A percentile compares a stretch with the other conserved stretches of the same genome.
phyloP scores from a whole-genome alignment of 2,329 filamentous ascomycete genomes.

The Lasiodiplodia gonubiensis region DNA sequence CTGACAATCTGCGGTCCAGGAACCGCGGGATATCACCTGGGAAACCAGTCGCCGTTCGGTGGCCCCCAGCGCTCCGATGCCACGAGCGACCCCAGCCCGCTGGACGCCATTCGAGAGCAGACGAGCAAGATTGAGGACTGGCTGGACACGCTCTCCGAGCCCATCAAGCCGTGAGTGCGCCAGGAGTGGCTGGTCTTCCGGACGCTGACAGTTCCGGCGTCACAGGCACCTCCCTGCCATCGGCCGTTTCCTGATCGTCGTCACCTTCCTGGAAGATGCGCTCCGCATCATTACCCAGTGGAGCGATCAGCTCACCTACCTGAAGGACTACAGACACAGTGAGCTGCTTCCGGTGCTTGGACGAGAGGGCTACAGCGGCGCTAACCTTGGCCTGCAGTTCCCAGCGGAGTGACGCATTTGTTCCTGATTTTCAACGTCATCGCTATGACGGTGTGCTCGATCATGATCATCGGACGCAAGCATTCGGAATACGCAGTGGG shows the following conservation, averaged over 20 bases:
- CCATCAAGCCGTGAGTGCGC: slow-evolving; percentile 84
- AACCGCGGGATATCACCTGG: slow-evolving; percentile 81
- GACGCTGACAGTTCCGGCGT: slow-evolving; percentile 34
- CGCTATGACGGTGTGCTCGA: slow-evolving; percentile 82
- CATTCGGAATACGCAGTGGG: slow-evolving; percentile 91
- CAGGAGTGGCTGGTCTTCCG: neutral
- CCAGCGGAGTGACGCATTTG: slow-evolving; percentile 83
- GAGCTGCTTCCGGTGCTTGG: slow-evolving; percentile 50
- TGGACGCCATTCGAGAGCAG: slow-evolving; percentile 90
- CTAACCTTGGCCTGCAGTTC: slow-evolving; percentile 64
- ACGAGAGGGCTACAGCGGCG: slow-evolving; percentile 24
- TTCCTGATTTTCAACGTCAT: slow-evolving; percentile 92
- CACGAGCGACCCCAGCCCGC: slow-evolving; percentile 72
- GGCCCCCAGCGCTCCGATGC: slow-evolving; percentile 64
- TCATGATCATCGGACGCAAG: slow-evolving; percentile 87
- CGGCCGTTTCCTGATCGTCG: slow-evolving; percentile 95
- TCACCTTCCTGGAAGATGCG: slow-evolving; percentile 97
- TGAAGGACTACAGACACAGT: slow-evolving; percentile 93
- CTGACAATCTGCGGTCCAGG: slow-evolving; percentile 40
- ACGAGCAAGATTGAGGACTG: slow-evolving; percentile 98
- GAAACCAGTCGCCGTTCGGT: slow-evolving; percentile 74
- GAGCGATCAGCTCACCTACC: slow-evolving; percentile 90
- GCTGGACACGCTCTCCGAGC: slow-evolving; percentile 85
- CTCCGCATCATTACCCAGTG: slow-evolving; percentile 97
- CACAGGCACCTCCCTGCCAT: slow-evolving; percentile 88